phyloP scores from a whole-genome alignment of 805 yeast genomes.

The Metschnikowia continentalis region DNA sequence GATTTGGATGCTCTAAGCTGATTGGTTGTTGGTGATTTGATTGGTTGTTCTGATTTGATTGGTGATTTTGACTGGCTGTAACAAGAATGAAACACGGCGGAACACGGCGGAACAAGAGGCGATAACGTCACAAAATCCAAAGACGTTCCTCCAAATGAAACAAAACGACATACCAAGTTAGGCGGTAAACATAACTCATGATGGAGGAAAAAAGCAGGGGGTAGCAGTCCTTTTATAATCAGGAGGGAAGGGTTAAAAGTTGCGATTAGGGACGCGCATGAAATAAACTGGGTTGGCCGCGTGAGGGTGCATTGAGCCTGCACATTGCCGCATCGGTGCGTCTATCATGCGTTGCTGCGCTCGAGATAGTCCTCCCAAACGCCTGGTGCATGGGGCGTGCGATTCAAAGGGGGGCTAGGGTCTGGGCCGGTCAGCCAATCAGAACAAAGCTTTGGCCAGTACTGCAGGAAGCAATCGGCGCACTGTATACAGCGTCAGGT shows the following conservation, averaged over 20 bases:
- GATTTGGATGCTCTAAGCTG: no score
- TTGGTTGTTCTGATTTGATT: no score
- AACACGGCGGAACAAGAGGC: no score
- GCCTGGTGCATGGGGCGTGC: background rate
- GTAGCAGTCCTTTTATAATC: background rate
- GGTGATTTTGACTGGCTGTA: no score
- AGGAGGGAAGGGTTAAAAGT: background rate
- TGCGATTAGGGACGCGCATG: constrained; percentile 6
- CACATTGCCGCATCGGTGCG: constrained; percentile 4
- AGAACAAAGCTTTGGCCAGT: no score
- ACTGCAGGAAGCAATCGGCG: no score
- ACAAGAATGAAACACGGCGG: no score
- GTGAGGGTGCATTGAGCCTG: background rate
- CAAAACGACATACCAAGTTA: constrained; percentile 9
- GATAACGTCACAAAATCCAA: no score
- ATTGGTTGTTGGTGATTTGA: no score
- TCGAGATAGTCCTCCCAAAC: constrained; percentile 1
- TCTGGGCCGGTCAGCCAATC: background rate
- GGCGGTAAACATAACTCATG: constrained; percentile 9
- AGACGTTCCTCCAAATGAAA: no score
- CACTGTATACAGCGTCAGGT: no score
- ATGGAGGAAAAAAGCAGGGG: background rate
- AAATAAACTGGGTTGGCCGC: background rate
- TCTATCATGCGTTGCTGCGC: constrained; percentile 1
- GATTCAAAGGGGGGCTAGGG: background rate